These are phyloP conservation scores for Centaurea solstitialis DNA, from an alignment of 129 eudicot species.

Conservation along the genomic window DNA sequence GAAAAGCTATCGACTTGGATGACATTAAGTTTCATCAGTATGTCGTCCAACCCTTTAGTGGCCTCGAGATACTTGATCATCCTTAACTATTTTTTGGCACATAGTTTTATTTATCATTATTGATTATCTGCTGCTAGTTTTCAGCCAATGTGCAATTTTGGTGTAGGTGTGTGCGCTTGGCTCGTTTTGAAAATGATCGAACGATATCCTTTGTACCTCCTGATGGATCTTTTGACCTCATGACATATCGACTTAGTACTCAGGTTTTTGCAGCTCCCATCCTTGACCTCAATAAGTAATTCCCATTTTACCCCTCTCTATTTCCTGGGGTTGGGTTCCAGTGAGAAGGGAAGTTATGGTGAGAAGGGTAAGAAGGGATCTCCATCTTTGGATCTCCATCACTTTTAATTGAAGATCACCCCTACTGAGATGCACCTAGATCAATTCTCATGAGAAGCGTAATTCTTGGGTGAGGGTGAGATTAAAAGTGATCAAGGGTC, in stretches of 20 bases:
- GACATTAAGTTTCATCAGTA: slow-evolving; percentile 98
- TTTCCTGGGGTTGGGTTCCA: neutral
- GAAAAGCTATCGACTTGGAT: slow-evolving; percentile 94
- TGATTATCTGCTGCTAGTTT: slow-evolving; percentile 5
- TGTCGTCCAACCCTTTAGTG: slow-evolving; percentile 22
- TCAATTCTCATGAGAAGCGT: too few relatives aligned
- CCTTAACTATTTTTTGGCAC: neutral
- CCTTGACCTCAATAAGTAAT: neutral
- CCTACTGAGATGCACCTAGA: too few relatives aligned
- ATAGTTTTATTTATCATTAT: neutral
- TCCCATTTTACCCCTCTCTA: neutral
- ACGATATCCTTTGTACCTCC: slow-evolving; percentile 97
- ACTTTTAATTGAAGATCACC: too few relatives aligned
- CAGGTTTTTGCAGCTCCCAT: slow-evolving; percentile 51
- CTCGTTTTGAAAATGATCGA: slow-evolving; percentile 93
- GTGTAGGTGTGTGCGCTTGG: slow-evolving; percentile 92
- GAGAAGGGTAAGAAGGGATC: too few relatives aligned
- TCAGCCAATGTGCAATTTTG: slow-evolving; percentile 12
- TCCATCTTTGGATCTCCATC: too few relatives aligned
- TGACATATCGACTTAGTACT: slow-evolving; percentile 97
- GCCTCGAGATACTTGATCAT: neutral
- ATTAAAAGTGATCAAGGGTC: too few relatives aligned
- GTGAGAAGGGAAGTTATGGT: too few relatives aligned
- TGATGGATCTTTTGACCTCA: slow-evolving; percentile 97
- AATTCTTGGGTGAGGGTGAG: too few relatives aligned